A percentile compares a stretch with the other conserved stretches of the same genome.
Evolutionary conservation across 176 grass and related monocot genomes (phyloP).

Genomic region (Musa schizocarpa): DNA sequence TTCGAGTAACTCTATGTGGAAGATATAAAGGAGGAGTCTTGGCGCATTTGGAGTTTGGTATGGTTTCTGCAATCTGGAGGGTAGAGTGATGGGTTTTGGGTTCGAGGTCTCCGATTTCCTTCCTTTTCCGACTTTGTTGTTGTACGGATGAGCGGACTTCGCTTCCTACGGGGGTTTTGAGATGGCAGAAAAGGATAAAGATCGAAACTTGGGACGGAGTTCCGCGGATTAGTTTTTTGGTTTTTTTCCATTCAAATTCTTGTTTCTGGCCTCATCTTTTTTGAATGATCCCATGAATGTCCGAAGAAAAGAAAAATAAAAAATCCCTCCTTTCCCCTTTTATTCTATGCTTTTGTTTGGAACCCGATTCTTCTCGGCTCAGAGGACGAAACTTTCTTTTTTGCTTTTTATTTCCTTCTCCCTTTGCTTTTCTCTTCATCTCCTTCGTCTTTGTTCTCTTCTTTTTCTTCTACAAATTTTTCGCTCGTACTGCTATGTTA

Average conservation of each 20-base stretch:
- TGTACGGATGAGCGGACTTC: not conserved
- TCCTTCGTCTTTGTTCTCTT: not conserved
- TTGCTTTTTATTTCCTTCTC: not conserved
- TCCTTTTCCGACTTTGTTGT: not conserved
- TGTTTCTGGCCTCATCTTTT: not conserved
- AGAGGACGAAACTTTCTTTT: conserved; percentile 3
- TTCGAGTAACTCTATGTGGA: not conserved
- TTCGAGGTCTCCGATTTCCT: not conserved
- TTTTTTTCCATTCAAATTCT: not conserved
- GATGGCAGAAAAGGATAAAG: too few relatives aligned
- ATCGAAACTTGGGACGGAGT: not conserved
- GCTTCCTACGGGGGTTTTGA: not conserved
- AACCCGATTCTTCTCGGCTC: conserved; percentile 19
- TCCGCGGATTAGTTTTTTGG: not conserved
- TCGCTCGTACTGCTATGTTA: not conserved
- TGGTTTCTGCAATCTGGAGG: not conserved
- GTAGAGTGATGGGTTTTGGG: not conserved
- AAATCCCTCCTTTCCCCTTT: not conserved
- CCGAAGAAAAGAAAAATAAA: not conserved
- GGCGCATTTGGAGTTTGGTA: not conserved
- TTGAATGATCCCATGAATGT: conserved; percentile 17
- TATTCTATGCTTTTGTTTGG: conserved; percentile 12
- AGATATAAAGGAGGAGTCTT: not conserved
- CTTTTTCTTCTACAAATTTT: not conserved
- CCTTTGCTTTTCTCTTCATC: not conserved